Evolutionary conservation across 1,284 basidiomycete species (phyloP).

Genomic region (Heterobasidion occidentale): DNA sequence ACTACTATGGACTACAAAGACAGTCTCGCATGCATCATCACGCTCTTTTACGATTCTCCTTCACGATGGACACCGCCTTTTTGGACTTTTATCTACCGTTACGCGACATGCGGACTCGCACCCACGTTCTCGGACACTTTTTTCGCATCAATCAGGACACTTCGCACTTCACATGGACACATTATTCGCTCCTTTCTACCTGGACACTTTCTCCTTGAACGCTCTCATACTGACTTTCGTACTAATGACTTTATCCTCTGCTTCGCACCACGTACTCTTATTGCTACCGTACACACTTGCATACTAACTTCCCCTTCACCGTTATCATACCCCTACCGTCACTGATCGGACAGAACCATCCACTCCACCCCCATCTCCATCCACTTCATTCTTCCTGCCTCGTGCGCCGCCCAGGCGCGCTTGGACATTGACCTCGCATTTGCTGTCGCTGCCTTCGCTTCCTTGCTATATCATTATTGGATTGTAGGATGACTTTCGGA

Average conservation of each 20-base stretch:
- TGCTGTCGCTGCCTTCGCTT: neutral
- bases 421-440: neutral
- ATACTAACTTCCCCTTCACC: too few relatives aligned
- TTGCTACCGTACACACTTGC: too few relatives aligned
- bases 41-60: neutral
- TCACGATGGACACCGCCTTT: neutral
- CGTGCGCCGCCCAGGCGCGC: too few relatives aligned
- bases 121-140: neutral
- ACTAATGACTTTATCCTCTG: too few relatives aligned
- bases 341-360: too few relatives aligned
- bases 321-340: too few relatives aligned
- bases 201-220: neutral
- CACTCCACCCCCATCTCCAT: too few relatives aligned
- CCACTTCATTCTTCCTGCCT: too few relatives aligned
- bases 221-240: neutral
- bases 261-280: too few relatives aligned
- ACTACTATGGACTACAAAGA: conserved; percentile 2
- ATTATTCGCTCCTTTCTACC: neutral
- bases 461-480: neutral
- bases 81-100: conserved; percentile 12
- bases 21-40: neutral
- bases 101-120: neutral
- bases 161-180: neutral
- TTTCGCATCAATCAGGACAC: neutral
- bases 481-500: neutral